Base-by-base conservation (phyloP, 768 basidiomycete genomes). In the Coprinopsis sp. region DNA sequence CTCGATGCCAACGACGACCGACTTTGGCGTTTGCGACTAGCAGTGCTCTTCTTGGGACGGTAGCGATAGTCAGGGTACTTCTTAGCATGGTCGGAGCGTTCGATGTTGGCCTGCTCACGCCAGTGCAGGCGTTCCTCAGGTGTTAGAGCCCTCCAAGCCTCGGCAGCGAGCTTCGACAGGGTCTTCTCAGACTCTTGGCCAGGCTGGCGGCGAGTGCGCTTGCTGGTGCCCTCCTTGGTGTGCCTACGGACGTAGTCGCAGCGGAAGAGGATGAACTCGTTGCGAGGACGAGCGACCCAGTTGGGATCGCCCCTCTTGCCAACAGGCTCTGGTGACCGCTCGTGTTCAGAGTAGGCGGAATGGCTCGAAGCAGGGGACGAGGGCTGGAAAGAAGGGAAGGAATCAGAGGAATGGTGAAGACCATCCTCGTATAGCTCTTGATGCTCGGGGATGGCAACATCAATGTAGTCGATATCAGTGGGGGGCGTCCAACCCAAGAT, bases 161-260 rank as follows among this genome's bases (percentile, higher is more conserved):
- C 81, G 0, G 78, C 82, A 0, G 88, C 89, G 37, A 85, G 76
- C 54, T 84, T 84, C n/a, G 84, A 88, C 30, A 91, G 73, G 1
- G 78, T 73, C 59, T 79, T 78, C 49, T 76, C 75, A 2, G 62
- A 46, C 18, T 63, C 60, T 5, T 62, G 44, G 28, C 67, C 68
- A n/a, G 64, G 61, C n/a, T 58, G 52, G 23, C 64, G 65, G 22
- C 68, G 58, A 33, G 62, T 57, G 18, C 67, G 63, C 34, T 65
- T 67, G 33, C 34, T 31, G 14, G 41, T 42, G 3, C 64, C 65
- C 44, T 63, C 63, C 60, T 62, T 65, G 7, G 65, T 58, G 58
- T 78, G 71, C 49, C 66, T 66, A 55, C 62, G 72, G 53, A 74
- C 72, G 57, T 76, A 86, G 51, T 82, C 75, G 56, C 82, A 81